Conservation (phyloP, 306 rosid species). For the Comarum palustre region DNA sequence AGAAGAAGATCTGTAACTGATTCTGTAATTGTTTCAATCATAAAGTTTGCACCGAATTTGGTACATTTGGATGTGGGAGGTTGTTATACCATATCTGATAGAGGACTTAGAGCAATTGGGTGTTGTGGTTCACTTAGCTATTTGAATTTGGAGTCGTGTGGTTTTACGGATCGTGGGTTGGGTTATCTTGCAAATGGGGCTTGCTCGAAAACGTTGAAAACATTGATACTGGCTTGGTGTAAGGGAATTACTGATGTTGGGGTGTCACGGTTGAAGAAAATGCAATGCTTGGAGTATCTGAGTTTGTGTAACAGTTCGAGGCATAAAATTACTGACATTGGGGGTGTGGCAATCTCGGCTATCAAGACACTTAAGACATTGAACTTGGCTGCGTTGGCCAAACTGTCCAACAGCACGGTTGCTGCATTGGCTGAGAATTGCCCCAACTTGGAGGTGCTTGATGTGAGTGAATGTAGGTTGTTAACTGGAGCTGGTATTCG, state of each 20-base stretch:
- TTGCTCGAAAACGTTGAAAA: slow-evolving; percentile 22
- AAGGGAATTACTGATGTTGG: slow-evolving; percentile 3
- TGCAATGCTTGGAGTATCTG: slow-evolving; percentile 26
- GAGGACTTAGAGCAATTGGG: background rate
- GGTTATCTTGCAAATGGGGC: slow-evolving; percentile 11
- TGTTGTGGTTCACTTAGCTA: background rate
- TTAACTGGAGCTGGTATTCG: background rate
- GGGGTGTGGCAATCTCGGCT: slow-evolving; percentile 20
- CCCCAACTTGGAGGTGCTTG: slow-evolving; percentile 6
- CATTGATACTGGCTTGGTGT: slow-evolving; percentile 13
- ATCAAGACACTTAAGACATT: slow-evolving; percentile 21
- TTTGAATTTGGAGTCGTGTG: background rate
- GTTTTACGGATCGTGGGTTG: background rate
- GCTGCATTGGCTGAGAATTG: slow-evolving; percentile 28
- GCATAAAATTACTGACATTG: background rate
- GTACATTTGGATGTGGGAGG: slow-evolving; percentile 7
- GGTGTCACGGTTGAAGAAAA: background rate
- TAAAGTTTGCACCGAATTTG: background rate
- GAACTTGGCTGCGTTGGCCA: slow-evolving; percentile 26
- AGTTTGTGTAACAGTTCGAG: background rate
- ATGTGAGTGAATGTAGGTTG: slow-evolving; percentile 10
- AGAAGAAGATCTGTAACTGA: background rate
- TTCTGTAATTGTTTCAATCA: background rate
- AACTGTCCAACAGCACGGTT: slow-evolving; percentile 25
- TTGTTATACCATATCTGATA: background rate